Evolutionary conservation across 768 basidiomycete species (phyloP).

Genomic region (Phlebiopsis flavidoalba): DNA sequence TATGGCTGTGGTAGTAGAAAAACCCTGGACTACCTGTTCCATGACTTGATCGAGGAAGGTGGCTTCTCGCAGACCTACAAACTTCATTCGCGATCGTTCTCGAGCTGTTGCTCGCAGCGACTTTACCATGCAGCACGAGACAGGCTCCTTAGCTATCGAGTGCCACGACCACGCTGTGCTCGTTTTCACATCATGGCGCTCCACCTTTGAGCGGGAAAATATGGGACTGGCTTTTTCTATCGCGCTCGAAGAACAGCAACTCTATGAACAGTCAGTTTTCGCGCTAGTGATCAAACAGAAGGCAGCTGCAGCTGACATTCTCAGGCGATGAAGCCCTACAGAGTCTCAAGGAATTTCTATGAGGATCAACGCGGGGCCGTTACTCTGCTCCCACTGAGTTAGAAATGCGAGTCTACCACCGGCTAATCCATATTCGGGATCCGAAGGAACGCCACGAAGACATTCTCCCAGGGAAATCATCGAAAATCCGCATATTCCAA

Average conservation of each 20-base stretch:
- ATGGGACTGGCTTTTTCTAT: constrained; percentile 55
- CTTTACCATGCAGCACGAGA: constrained; percentile 88
- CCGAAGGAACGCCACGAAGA: constrained; percentile 71
- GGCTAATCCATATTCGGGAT: constrained; percentile 87
- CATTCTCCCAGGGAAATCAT: constrained; percentile 64
- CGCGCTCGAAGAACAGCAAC: constrained; percentile 78
- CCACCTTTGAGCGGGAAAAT: constrained; percentile 56
- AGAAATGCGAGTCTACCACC: constrained; percentile 95
- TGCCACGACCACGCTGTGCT: constrained; percentile 91
- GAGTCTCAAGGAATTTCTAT: constrained; percentile 90
- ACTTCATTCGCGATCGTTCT: constrained; percentile 90
- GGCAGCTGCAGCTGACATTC: neutral
- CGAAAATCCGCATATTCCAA: constrained; percentile 73
- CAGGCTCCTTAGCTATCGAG: constrained; percentile 72
- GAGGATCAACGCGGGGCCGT: constrained; percentile 65
- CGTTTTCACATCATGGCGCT: constrained; percentile 88
- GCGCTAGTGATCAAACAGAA: neutral
- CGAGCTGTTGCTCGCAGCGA: constrained; percentile 86
- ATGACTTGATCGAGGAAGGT: constrained; percentile 63
- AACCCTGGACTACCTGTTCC: constrained; percentile 92
- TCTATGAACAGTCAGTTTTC: constrained; percentile 81
- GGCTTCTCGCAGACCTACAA: constrained; percentile 68
- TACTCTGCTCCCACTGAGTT: constrained; percentile 80
- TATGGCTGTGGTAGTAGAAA: constrained; percentile 40
- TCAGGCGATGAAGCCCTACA: constrained; percentile 64